A percentile compares a stretch with the other conserved stretches of the same genome.
Conservation (phyloP, 306 rosid species). For the Alnus glutinosa region DNA sequence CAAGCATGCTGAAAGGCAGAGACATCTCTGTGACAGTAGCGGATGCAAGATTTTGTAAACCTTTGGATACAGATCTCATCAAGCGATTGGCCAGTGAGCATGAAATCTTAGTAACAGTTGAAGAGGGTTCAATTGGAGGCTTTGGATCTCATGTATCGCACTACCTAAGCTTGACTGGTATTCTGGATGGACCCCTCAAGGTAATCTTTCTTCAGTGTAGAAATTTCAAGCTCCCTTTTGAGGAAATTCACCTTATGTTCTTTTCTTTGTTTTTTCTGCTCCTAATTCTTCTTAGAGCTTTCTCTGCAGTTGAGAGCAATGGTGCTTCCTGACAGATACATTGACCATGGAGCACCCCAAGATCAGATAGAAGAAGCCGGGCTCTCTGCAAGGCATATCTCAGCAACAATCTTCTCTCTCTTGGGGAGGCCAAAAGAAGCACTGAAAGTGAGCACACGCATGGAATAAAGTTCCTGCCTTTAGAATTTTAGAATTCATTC, state of each 20-base stretch:
- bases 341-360: conserved; percentile 77
- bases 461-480: conserved; percentile 14
- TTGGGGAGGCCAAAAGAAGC: conserved; percentile 74
- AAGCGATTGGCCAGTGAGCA: conserved; percentile 67
- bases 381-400: conserved; percentile 71
- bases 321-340: conserved; percentile 93
- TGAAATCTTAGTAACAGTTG: conserved; percentile 77
- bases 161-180: conserved; percentile 69
- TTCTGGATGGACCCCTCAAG: conserved; percentile 80
- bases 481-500: conserved; percentile 21
- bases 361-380: conserved; percentile 78
- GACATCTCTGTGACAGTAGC: conserved; percentile 69
- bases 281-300: conserved; percentile 12
- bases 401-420: conserved; percentile 69
- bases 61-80: conserved; percentile 71
- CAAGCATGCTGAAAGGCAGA: conserved; percentile 50
- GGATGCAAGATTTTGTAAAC: conserved; percentile 96
- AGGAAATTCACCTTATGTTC: background rate
- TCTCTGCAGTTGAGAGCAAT: conserved; percentile 72
- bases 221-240: background rate
- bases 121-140: conserved; percentile 93
- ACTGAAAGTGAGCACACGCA: conserved; percentile 38
- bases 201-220: conserved; percentile 39
- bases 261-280: background rate
- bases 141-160: conserved; percentile 94